Base-by-base conservation (phyloP, 495 filamentous ascomycete species). In the Choiromyces venosus region DNA sequence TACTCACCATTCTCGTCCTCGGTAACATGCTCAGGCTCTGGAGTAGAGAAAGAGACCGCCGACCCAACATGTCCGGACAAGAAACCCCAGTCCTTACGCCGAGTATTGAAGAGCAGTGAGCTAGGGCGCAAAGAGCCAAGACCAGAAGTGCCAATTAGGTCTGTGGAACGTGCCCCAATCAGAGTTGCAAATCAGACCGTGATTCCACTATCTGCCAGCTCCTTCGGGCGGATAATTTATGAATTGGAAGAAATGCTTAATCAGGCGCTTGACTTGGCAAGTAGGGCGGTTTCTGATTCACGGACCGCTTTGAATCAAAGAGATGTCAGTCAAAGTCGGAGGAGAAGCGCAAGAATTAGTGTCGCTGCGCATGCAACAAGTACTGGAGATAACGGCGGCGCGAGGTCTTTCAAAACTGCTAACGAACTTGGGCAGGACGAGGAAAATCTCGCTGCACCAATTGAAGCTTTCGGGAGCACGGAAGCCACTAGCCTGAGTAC, bases 201-300 rank as follows among this genome's bases (percentile, higher is more conserved):
- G 40, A 66, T 72, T 36, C 71, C 38, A 37, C 67, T 69, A 67
- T 71, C 79, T 33, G 61, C 76, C 2, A 39, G 65, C 25, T 76
- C 79, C 10, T 76, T 81, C 16, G 29, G 66, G 9, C 72, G 65
- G 56, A 77, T 81, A 21, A 76, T 81, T 68, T 69, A 64, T 18
- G 79, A 81, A 33, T 68, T 81, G 25, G 79, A 78, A 35, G 71
- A 79, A 6, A 79, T 81, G 79, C 35, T 81, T 36, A 76, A 78
- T 16, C 76, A 81, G 73, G 76, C 76, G 21, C 65, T 81, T 1
- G 76, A 79, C 46, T n/a, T 76, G 25, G 79, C 76, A 16, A 67
- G 76, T 6, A 81, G 76, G 37, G 71, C 76, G 21, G 79, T 79
- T 33, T 61, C 56, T 38, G 73, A 75, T 36, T 73, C 78, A 9